Evolutionary conservation across 2,329 filamentous ascomycete species (phyloP).

Genomic region (Aureobasidium mangrovei): DNA sequence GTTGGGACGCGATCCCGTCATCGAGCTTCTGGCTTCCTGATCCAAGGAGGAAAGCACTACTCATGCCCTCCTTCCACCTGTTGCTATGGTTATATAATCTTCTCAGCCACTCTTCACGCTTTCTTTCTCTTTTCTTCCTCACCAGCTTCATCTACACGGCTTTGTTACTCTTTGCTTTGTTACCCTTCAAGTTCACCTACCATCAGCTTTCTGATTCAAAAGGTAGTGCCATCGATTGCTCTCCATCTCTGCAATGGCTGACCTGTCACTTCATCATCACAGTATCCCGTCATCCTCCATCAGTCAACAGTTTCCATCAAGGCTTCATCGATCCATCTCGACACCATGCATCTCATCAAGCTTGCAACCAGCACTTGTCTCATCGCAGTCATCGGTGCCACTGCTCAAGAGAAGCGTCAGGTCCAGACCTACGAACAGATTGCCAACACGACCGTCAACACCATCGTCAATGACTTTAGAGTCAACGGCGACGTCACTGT

Average conservation of each 20-base stretch:
- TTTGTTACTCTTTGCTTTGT: slow-evolving; percentile 3
- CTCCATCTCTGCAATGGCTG: not conserved
- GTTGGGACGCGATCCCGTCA: not conserved
- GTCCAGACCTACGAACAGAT: slow-evolving; percentile 9
- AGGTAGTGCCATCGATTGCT: not conserved
- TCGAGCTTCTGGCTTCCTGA: not conserved
- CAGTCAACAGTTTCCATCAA: slow-evolving; percentile 4
- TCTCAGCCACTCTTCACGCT: no score
- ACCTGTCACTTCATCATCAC: not conserved
- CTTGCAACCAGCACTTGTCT: not conserved
- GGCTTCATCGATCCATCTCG: slow-evolving; percentile 7
- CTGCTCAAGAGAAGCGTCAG: not conserved
- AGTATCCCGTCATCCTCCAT: slow-evolving; percentile 6
- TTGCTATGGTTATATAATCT: no score
- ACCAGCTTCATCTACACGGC: not conserved
- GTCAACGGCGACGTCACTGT: slow-evolving; percentile 10
- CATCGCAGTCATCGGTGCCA: not conserved
- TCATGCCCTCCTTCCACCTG: not conserved
- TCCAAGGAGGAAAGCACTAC: not conserved
- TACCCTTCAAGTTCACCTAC: not conserved
- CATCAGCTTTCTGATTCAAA: not conserved
- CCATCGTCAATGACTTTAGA: slow-evolving; percentile 13
- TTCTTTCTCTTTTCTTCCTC: no score
- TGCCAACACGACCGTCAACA: slow-evolving; percentile 6
- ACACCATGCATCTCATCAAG: slow-evolving; percentile 10